Percentiles rank a stretch among this genome's conserved stretches.
These are phyloP conservation scores for Glaciozyma antarctica DNA, from an alignment of 768 basidiomycete species.

Conservation along the genomic window DNA sequence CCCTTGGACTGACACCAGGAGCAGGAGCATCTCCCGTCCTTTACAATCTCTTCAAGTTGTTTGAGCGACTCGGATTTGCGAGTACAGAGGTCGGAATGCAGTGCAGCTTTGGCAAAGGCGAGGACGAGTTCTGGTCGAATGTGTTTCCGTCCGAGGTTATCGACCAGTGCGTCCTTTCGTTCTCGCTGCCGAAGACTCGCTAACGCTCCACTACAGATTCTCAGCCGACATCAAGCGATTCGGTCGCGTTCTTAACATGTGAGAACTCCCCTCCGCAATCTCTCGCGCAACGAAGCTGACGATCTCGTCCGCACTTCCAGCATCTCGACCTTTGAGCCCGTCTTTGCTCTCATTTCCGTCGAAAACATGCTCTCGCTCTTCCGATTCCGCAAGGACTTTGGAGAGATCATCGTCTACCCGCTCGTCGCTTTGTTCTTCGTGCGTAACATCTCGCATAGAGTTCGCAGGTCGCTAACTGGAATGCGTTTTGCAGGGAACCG, in stretches of 20 bases:
- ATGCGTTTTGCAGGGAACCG: not conserved
- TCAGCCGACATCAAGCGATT: slow-evolving; percentile 1
- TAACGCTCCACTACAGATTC: not conserved
- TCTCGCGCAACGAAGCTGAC: not conserved
- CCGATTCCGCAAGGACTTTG: not conserved
- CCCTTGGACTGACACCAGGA: not conserved
- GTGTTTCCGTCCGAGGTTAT: slow-evolving; percentile 1
- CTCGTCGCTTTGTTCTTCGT: not conserved
- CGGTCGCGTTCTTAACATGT: slow-evolving; percentile 1
- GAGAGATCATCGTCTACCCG: slow-evolving; percentile 1
- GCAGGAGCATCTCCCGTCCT: not conserved
- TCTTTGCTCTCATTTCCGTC: slow-evolving; percentile 3
- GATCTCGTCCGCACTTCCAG: not conserved
- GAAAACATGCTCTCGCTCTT: not conserved
- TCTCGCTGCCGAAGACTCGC: not conserved
- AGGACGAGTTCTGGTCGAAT: not conserved
- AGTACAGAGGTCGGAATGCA: slow-evolving; percentile 1
- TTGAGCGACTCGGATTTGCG: not conserved
- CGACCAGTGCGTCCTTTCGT: not conserved
- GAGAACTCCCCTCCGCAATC: too few relatives aligned
- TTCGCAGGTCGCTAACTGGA: not conserved
- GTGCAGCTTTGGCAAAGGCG: not conserved
- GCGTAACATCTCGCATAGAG: not conserved
- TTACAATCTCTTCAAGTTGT: not conserved
- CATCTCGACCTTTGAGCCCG: not conserved